These are phyloP conservation scores for Buddleja alternifolia DNA, from an alignment of 257 asterid species.

Conservation along the genomic window DNA sequence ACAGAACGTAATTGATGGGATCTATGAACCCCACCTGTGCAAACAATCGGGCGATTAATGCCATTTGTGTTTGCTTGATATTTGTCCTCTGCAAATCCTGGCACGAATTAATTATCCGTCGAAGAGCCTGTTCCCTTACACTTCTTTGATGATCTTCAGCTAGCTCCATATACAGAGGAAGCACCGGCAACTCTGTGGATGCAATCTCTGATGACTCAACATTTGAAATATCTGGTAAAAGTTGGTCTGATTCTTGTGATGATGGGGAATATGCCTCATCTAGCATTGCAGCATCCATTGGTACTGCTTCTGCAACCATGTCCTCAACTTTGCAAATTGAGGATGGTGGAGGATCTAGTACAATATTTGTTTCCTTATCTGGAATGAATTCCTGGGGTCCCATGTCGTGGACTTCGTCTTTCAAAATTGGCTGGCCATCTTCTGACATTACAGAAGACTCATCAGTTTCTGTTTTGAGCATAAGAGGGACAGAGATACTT, in stretches of 20 bases:
- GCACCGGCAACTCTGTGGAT: slow-evolving; percentile 56
- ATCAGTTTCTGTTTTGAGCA: slow-evolving; percentile 52
- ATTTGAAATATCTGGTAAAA: slow-evolving; percentile 50
- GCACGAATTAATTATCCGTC: slow-evolving; percentile 71
- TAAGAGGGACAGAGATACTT: slow-evolving; percentile 37
- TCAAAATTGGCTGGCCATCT: slow-evolving; percentile 36
- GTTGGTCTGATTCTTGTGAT: slow-evolving; percentile 73
- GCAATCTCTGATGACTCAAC: slow-evolving; percentile 53
- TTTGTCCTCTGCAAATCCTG: slow-evolving; percentile 59
- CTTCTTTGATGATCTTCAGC: slow-evolving; percentile 60
- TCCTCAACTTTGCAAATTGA: slow-evolving; percentile 56
- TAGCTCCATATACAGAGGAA: slow-evolving; percentile 66
- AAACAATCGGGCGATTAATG: slow-evolving; percentile 84
- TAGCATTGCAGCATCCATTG: slow-evolving; percentile 42
- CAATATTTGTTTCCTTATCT: slow-evolving; percentile 46
- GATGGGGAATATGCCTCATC: slow-evolving; percentile 81
- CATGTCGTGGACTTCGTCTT: slow-evolving; percentile 48
- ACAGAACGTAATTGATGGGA: slow-evolving; percentile 31
- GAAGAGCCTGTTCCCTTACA: slow-evolving; percentile 60
- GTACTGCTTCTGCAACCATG: slow-evolving; percentile 35
- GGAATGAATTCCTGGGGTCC: slow-evolving; percentile 43
- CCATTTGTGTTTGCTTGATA: slow-evolving; percentile 73
- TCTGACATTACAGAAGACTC: slow-evolving; percentile 41
- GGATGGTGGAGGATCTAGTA: slow-evolving; percentile 38
- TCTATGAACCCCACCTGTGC: slow-evolving; percentile 70